phyloP scores from a whole-genome alignment of 2,329 filamentous ascomycete species.

The Trichoderma guizhouense region DNA sequence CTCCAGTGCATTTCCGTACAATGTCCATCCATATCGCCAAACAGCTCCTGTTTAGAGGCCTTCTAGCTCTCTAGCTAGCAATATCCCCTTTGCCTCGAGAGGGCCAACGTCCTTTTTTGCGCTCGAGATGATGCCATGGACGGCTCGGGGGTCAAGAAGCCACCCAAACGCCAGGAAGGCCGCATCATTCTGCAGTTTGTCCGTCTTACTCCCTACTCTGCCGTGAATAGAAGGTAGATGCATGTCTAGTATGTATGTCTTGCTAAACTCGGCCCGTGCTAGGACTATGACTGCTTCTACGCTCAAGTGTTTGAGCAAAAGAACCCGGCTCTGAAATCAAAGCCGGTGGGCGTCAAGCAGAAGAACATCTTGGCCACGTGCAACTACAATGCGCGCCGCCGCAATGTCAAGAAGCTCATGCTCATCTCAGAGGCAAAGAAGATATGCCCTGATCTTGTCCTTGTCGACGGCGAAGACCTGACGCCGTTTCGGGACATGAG shows the following conservation, averaged over 20 bases:
- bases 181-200: conserved; percentile 82
- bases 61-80: not conserved
- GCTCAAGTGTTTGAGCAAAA: conserved; percentile 84
- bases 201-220: conserved; percentile 30
- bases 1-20: not conserved
- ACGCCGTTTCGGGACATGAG: conserved; percentile 82
- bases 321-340: conserved; percentile 66
- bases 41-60: not conserved
- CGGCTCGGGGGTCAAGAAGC: conserved; percentile 18
- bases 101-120: not conserved
- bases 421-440: conserved; percentile 76
- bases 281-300: conserved; percentile 92
- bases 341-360: conserved; percentile 82
- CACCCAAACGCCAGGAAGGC: conserved; percentile 53
- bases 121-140: conserved; percentile 7
- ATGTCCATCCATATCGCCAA: not conserved
- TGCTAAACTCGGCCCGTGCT: conserved; percentile 15
- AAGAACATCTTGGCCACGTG: conserved; percentile 91
- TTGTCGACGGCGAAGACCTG: conserved; percentile 83
- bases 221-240: not conserved
- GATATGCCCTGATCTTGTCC: conserved; percentile 77
- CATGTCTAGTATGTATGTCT: not conserved
- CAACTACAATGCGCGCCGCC: conserved; percentile 84
- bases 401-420: conserved; percentile 78
- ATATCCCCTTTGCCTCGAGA: not conserved